Evolutionary conservation across 306 rosid genomes (phyloP).

Genomic region (Fagus crenata): DNA sequence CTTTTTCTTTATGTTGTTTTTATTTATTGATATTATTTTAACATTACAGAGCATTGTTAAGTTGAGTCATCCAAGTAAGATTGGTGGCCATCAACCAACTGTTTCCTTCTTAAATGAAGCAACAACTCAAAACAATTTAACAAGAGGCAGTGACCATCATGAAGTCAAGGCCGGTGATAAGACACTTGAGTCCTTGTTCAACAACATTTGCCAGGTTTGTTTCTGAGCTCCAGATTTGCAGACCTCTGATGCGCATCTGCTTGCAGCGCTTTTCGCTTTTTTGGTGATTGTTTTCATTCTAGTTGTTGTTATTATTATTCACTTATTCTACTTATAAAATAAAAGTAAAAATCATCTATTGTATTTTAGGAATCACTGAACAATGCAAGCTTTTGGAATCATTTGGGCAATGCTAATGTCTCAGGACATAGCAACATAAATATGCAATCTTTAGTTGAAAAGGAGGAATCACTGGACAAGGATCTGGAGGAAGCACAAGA

Average conservation of each 20-base stretch:
- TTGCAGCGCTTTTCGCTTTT: background rate
- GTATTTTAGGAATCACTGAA: slow-evolving; percentile 45
- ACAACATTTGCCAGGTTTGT: slow-evolving; percentile 37
- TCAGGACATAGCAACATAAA: slow-evolving; percentile 38
- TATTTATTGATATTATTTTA: slow-evolving; percentile 21
- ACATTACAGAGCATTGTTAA: slow-evolving; percentile 35
- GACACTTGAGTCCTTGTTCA: slow-evolving; percentile 29
- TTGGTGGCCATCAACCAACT: slow-evolving; percentile 24
- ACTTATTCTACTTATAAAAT: too few species aligned
- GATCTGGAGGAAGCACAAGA: slow-evolving; percentile 93
- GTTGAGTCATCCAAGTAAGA: slow-evolving; percentile 33
- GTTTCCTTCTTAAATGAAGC: slow-evolving; percentile 34
- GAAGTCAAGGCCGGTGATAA: slow-evolving; percentile 32
- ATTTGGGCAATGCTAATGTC: slow-evolving; percentile 48
- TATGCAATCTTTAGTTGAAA: slow-evolving; percentile 55
- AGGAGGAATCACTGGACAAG: slow-evolving; percentile 84
- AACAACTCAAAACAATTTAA: slow-evolving; percentile 28
- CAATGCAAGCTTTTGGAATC: slow-evolving; percentile 41
- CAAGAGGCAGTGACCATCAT: slow-evolving; percentile 26
- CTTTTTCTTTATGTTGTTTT: slow-evolving; percentile 16
- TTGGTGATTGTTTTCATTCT: background rate
- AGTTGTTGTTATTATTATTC: background rate
- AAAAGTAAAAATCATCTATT: background rate
- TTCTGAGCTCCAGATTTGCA: slow-evolving; percentile 6
- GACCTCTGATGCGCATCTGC: slow-evolving; percentile 3